phyloP scores from a whole-genome alignment of 2,329 filamentous ascomycete genomes.

The Pestalotiopsis sp. region DNA sequence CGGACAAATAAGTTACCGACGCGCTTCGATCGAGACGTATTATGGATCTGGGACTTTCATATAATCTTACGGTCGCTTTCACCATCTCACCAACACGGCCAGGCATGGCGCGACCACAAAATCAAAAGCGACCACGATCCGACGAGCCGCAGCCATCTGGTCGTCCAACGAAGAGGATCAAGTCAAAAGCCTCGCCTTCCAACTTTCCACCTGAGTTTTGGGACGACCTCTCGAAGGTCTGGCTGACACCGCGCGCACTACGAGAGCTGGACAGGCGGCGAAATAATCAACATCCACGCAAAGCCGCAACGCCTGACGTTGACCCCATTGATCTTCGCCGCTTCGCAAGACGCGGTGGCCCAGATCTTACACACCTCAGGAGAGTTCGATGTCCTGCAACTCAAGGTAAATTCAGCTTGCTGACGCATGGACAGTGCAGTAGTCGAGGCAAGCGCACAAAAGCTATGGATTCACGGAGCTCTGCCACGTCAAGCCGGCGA shows the following conservation, averaged over 20 bases:
- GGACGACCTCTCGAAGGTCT: constrained; percentile 27
- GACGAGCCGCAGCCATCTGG: no score
- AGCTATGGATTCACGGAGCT: constrained; percentile 15
- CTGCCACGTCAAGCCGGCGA: constrained; percentile 17
- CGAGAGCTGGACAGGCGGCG: constrained; percentile 23
- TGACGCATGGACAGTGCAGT: constrained; percentile 20
- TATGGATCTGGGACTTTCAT: no score
- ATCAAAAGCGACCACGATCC: no score
- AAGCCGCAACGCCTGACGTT: neutral
- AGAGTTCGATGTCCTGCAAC: constrained; percentile 29
- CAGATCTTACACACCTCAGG: constrained; percentile 33
- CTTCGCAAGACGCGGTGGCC: constrained; percentile 31
- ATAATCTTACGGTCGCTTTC: no score
- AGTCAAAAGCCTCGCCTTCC: no score
- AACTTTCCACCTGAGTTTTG: constrained; percentile 28
- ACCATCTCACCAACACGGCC: no score
- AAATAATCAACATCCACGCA: neutral
- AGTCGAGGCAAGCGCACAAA: constrained; percentile 19
- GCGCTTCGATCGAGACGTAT: no score
- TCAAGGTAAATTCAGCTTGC: constrained; percentile 13
- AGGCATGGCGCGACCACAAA: no score
- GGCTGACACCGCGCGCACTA: constrained; percentile 26
- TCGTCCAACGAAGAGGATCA: no score
- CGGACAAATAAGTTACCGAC: no score
- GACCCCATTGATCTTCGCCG: neutral